phyloP scores from a whole-genome alignment of 2,329 filamentous ascomycete species.

The Furcasterigmium furcatum region DNA sequence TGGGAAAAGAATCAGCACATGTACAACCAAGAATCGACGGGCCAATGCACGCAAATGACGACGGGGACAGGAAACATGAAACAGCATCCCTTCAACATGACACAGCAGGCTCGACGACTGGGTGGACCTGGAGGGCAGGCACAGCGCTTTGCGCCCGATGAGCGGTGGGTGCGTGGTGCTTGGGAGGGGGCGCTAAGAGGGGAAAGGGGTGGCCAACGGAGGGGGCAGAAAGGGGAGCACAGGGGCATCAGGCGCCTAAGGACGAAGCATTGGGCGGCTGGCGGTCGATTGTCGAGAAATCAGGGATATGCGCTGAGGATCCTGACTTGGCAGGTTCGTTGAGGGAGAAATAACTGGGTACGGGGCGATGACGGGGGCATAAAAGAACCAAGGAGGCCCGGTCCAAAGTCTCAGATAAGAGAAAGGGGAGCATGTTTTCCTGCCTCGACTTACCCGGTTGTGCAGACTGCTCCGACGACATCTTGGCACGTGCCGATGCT shows the following conservation, averaged over 20 bases:
- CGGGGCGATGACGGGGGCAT: neutral
- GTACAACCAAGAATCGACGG: conserved; percentile 21
- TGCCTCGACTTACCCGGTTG: conserved; percentile 16
- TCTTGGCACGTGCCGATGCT: conserved; percentile 6
- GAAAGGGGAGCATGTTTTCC: too few species aligned
- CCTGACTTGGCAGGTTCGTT: neutral
- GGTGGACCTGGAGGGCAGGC: conserved; percentile 26
- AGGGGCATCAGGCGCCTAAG: too few species aligned
- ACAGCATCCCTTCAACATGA: conserved; percentile 42
- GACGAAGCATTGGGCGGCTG: too few species aligned
- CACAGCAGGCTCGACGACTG: conserved; percentile 34
- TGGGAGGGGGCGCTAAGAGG: conserved; percentile 11
- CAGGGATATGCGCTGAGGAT: too few species aligned
- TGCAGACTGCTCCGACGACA: conserved; percentile 14
- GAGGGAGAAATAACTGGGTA: neutral
- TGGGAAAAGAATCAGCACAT: conserved; percentile 12
- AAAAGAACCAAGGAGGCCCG: neutral
- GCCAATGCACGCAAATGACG: conserved; percentile 37
- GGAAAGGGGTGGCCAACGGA: conserved; percentile 9
- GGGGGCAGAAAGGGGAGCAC: conserved; percentile 7
- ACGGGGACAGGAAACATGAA: conserved; percentile 41
- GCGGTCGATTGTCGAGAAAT: too few species aligned
- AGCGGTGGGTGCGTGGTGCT: conserved; percentile 5
- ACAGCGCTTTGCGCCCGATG: conserved; percentile 11
- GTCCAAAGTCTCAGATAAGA: neutral